phyloP scores from a whole-genome alignment of 192 early-diverging fungal genomes.

The Entrophospora sp. region DNA sequence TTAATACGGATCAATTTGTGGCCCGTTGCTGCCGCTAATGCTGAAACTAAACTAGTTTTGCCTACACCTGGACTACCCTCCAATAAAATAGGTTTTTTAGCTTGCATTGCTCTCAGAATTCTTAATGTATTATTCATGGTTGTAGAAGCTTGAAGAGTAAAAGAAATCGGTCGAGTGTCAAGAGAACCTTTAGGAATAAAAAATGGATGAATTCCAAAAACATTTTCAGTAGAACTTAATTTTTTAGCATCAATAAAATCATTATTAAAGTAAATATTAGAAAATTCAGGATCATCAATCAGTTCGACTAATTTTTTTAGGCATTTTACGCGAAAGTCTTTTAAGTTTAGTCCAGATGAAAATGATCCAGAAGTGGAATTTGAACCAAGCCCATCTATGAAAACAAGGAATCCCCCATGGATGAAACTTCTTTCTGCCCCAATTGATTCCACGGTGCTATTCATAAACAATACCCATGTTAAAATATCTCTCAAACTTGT shows the following conservation, averaged over 20 bases:
- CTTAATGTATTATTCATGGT: slow-evolving; percentile 79
- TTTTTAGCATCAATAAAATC: no score
- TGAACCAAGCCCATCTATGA: slow-evolving; percentile 87
- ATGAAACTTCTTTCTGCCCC: slow-evolving; percentile 49
- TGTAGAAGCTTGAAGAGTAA: slow-evolving; percentile 85
- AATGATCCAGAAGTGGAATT: slow-evolving; percentile 56
- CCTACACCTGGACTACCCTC: slow-evolving; percentile 98
- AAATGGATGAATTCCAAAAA: slow-evolving; percentile 78
- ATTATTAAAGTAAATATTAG: no score
- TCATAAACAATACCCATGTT: slow-evolving; percentile 85
- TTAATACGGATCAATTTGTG: slow-evolving; percentile 89
- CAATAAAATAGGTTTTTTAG: slow-evolving; percentile 83
- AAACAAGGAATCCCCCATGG: slow-evolving; percentile 85
- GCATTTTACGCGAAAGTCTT: slow-evolving; percentile 41
- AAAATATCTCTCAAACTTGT: slow-evolving; percentile 87
- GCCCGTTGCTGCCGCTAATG: slow-evolving; percentile 73
- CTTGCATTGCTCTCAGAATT: slow-evolving; percentile 82
- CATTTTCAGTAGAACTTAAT: not conserved
- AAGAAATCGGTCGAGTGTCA: slow-evolving; percentile 44
- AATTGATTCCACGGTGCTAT: slow-evolving; percentile 39
- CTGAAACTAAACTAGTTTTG: slow-evolving; percentile 83
- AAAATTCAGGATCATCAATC: slow-evolving; percentile 34
- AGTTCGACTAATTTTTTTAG: slow-evolving; percentile 36
- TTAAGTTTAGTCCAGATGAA: slow-evolving; percentile 34
- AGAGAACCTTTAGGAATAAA: slow-evolving; percentile 57